Percentiles rank a stretch among this genome's conserved stretches.
Conservation (phyloP, 1,284 basidiomycete species). For the Microbotryum lychnidis-dioicae region DNA sequence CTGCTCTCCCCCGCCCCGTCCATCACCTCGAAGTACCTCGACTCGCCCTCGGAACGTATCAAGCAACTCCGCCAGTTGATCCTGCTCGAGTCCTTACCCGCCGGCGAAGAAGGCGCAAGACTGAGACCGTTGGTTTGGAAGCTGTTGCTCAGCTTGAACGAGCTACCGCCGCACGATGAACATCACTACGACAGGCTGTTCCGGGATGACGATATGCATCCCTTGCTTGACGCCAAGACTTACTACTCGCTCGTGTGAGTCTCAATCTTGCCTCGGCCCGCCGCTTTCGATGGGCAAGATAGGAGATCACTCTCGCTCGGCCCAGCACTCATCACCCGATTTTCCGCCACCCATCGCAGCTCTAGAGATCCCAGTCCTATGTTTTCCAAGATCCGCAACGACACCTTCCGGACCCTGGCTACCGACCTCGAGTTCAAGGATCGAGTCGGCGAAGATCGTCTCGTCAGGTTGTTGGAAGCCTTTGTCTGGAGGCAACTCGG, state of each 20-base stretch:
- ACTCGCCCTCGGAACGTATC: background rate
- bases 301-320: background rate
- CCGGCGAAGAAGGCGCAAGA: slow-evolving; percentile 9
- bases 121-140: slow-evolving; percentile 65
- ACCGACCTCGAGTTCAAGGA: slow-evolving; percentile 93
- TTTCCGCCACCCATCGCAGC: slow-evolving; percentile 3
- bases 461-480: slow-evolving; percentile 87
- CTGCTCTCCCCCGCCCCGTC: background rate
- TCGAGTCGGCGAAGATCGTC: slow-evolving; percentile 88
- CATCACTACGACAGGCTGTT: background rate
- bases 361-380: slow-evolving; percentile 21
- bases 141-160: slow-evolving; percentile 63
- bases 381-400: slow-evolving; percentile 46
- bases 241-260: slow-evolving; percentile 78
- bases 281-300: slow-evolving; percentile 43
- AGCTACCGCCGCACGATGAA: background rate
- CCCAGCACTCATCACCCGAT: background rate
- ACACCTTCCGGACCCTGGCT: slow-evolving; percentile 69
- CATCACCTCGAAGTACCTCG: slow-evolving; percentile 15
- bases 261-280: slow-evolving; percentile 72
- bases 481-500: slow-evolving; percentile 92
- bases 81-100: slow-evolving; percentile 16
- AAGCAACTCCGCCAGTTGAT: slow-evolving; percentile 9
- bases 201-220: slow-evolving; percentile 41
- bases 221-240: slow-evolving; percentile 57